Base-by-base conservation (phyloP, 805 yeast species). In the Myxozyma mucilagina region DNA sequence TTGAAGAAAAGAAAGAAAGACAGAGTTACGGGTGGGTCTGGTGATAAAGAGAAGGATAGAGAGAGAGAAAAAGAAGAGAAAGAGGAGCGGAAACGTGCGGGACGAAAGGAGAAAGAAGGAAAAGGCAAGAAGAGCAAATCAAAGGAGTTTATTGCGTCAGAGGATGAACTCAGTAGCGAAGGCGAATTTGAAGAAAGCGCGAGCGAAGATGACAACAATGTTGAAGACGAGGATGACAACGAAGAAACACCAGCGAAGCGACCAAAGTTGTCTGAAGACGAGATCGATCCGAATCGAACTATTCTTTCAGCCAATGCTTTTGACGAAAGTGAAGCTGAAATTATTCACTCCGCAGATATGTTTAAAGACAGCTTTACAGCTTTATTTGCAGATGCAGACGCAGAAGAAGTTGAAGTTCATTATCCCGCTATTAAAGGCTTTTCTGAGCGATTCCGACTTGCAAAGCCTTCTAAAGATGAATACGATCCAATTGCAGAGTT, bases 401-500 rank as follows among this genome's bases (percentile, higher is more conserved):
- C 43, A 7, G 52, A 44, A 1, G 63, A 35, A 16, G 18, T 31
- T 18, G 34, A 61, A 29, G 65, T 57, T 36, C 55, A 42, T 18
- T 63, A 63, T 38, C 67, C 67, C 9, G 62, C 57, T 18, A 24
- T 51, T 29, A 29, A 47, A 16, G 53, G 41, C 32, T 57, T 61
- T 34, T 24, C 62, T 10, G 67, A 63, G 34, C 47, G 54, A 5
- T 63, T 60, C 49, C 43, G 45, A 29, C 59, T 63, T 4, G 55
- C 47, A 13, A 13, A 14, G 4, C 62, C 67, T n/a, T 31, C 48
- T 6, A 59, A 59, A 31, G 81, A 82, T 56, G 84, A 80, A 57
- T 76, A 84, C 47, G 85, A 86, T 68, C 88, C 90, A 3, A 74
- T 84, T 45, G 80, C 78, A 56, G 92, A 87, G 65, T 78, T 87